A percentile compares a stretch with the other conserved stretches of the same genome.
phyloP scores from a whole-genome alignment of 169 alveolate species.

The Miamiensis avidus region DNA sequence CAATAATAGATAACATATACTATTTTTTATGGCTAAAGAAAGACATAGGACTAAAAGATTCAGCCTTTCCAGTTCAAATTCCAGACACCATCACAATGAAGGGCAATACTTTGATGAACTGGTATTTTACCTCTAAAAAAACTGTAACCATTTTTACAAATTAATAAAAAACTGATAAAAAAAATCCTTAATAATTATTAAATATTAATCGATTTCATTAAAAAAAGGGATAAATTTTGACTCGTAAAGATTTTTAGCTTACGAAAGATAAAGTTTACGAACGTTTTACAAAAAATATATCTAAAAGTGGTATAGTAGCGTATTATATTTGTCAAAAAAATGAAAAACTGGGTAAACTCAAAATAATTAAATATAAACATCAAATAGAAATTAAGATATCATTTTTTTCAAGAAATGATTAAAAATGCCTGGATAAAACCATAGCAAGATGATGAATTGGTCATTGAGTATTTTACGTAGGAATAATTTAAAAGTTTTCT shows the following conservation, averaged over 20 bases:
- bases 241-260: conserved; percentile 8
- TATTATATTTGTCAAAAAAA: neutral
- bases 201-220: neutral
- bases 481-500: conserved; percentile 28
- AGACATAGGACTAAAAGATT: conserved; percentile 40
- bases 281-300: conserved; percentile 7
- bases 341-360: neutral
- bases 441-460: conserved; percentile 25
- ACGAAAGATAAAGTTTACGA: conserved; percentile 7
- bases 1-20: conserved; percentile 31
- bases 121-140: conserved; percentile 45
- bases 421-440: neutral
- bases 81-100: conserved; percentile 39
- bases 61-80: conserved; percentile 26
- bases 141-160: conserved; percentile 15
- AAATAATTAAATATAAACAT: neutral
- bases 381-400: too few relatives aligned
- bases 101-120: conserved; percentile 5
- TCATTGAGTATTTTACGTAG: conserved; percentile 32
- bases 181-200: neutral
- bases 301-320: conserved; percentile 22
- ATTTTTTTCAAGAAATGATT: neutral
- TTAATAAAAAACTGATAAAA: conserved; percentile 11
- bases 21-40: conserved; percentile 45
- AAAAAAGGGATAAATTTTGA: neutral